phyloP scores from a whole-genome alignment of 2,329 filamentous ascomycete species.

The Hypoxylon sp. region DNA sequence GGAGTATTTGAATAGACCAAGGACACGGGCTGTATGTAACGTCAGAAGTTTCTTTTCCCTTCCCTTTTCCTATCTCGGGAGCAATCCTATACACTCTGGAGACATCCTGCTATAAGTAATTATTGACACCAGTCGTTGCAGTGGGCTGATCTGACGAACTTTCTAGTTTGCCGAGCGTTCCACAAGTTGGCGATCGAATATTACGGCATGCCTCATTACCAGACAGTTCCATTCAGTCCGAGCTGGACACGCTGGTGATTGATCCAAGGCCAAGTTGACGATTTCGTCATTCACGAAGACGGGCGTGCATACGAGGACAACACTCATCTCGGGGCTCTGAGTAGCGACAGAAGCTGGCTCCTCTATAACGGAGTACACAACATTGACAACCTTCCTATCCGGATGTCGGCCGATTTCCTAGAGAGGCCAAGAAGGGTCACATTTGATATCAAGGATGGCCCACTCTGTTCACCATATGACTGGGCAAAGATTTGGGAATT shows the following conservation, averaged over 20 bases:
- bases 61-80: too few species aligned
- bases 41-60: too few species aligned
- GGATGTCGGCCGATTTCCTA: constrained; percentile 8
- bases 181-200: constrained; percentile 9
- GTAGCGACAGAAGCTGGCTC: constrained; percentile 6
- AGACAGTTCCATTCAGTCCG: constrained; percentile 16
- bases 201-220: constrained; percentile 9
- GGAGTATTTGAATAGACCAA: neutral
- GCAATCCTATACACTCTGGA: too few species aligned
- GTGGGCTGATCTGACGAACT: constrained; percentile 15
- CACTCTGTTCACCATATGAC: neutral
- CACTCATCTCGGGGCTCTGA: constrained; percentile 1
- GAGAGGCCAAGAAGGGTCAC: constrained; percentile 4
- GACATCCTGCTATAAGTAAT: too few species aligned
- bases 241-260: constrained; percentile 12
- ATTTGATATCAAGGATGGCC: neutral
- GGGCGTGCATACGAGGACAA: constrained; percentile 3
- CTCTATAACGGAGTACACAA: constrained; percentile 5
- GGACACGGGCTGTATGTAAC: constrained; percentile 1
- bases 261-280: neutral
- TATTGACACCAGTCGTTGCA: too few species aligned
- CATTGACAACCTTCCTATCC: neutral
- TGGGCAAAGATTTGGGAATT: constrained; percentile 13
- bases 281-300: neutral
- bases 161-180: constrained; percentile 16